Percentiles rank a stretch among this genome's conserved stretches.
Conservation (phyloP, 345 rosid genomes). For the Aquilaria sinensis region DNA sequence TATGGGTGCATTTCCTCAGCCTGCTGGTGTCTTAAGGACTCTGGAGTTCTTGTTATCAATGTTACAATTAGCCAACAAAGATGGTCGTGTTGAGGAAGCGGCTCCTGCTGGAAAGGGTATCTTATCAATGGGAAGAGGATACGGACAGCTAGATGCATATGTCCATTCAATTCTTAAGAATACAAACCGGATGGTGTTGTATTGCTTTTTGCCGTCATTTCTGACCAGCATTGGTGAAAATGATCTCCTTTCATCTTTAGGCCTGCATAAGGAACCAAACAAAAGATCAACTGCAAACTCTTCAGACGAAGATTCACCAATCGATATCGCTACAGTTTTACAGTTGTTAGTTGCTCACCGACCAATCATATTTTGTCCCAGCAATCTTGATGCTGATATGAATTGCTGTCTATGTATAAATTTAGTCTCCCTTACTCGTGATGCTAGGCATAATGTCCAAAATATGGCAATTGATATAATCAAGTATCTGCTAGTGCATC, state of each 20-base stretch:
- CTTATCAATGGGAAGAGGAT: constrained; percentile 77
- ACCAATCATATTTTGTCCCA: constrained; percentile 86
- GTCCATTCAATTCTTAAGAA: constrained; percentile 88
- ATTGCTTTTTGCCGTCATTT: constrained; percentile 93
- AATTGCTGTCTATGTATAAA: constrained; percentile 92
- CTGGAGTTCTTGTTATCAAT: constrained; percentile 92
- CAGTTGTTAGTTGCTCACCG: constrained; percentile 92
- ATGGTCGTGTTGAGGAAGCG: constrained; percentile 92
- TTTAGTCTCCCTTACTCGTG: constrained; percentile 75
- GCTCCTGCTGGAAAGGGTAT: constrained; percentile 88
- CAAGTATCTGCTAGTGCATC: constrained; percentile 81
- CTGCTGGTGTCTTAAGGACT: constrained; percentile 68
- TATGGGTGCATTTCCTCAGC: constrained; percentile 96
- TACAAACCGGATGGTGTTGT: constrained; percentile 80
- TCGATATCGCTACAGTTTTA: constrained; percentile 73
- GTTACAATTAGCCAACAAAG: constrained; percentile 96
- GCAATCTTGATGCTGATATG: constrained; percentile 88
- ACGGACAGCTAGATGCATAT: constrained; percentile 83
- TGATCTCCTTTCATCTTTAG: constrained; percentile 66
- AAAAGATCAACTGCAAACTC: constrained; percentile 41
- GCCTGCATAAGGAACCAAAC: constrained; percentile 68
- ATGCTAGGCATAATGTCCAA: constrained; percentile 76
- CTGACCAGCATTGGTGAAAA: constrained; percentile 84
- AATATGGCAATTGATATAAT: constrained; percentile 78
- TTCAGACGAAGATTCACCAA: constrained; percentile 62